Evolutionary conservation across 2,329 filamentous ascomycete genomes (phyloP).

Genomic region (Ceratocystis diversiconidia): DNA sequence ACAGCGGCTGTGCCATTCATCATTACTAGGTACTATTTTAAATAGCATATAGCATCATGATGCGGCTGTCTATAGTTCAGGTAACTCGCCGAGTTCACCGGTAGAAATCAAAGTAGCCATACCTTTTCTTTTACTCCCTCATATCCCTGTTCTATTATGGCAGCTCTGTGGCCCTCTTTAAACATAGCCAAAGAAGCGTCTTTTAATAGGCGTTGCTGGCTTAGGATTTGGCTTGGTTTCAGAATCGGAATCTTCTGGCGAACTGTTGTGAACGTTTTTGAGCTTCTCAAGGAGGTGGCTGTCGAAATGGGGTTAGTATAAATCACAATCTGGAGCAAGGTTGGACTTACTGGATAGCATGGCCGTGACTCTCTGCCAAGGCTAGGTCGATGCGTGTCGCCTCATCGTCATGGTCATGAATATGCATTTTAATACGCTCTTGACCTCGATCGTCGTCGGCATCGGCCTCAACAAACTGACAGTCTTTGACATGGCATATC

Average conservation of each 20-base stretch:
- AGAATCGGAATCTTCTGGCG: neutral
- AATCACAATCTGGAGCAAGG: conserved; percentile 21
- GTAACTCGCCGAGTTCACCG: neutral
- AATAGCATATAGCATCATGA: neutral
- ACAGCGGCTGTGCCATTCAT: neutral
- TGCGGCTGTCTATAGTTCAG: neutral
- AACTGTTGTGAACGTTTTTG: conserved; percentile 23
- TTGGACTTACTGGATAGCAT: conserved; percentile 40
- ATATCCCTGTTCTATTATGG: neutral
- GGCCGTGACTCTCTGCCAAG: conserved; percentile 42
- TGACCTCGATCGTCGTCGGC: conserved; percentile 43
- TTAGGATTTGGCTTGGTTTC: neutral
- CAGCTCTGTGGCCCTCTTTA: neutral
- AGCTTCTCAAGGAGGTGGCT: conserved; percentile 42
- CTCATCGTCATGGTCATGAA: conserved; percentile 43
- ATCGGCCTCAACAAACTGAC: conserved; percentile 47
- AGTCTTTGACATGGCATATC: conserved; percentile 52
- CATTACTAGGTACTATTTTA: neutral
- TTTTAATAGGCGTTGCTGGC: neutral
- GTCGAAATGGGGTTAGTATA: conserved; percentile 22
- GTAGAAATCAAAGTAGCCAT: neutral
- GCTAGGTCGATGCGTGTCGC: conserved; percentile 37
- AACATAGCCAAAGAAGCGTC: conserved; percentile 5
- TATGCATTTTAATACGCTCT: conserved; percentile 42
- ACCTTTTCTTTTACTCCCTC: neutral